Evolutionary conservation across 2,329 filamentous ascomycete species (phyloP), one percentile per base, ranked within the genome.

Genomic region (Cladophialophora carrionii): DNA sequence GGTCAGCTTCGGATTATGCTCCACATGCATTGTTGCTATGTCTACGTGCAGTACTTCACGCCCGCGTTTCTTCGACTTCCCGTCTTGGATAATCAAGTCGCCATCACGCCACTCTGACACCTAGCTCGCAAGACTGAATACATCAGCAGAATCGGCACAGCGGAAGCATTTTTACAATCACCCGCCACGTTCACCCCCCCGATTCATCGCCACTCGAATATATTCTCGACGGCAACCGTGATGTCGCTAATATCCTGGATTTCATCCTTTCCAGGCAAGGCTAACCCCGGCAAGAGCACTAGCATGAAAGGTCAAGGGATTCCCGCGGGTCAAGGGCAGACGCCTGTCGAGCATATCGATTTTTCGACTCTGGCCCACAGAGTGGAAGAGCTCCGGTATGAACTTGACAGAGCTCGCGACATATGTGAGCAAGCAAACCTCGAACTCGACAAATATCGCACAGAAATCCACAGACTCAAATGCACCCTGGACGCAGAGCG

Each of bases 371-470:
- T 69, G 20, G 67, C 64, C 12, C 62, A 67, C 37, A 58, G 60
- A 26, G 57, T 69, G 20, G 64, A 67, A 49, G 52, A 55, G n/a
- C 26, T 69, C 3, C 64, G 62, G 22, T 29, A 20, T 14, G 60
- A 69, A 41, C 58, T 65, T 3, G 59, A 52, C 14, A 55, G 60
- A 46, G 64, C 64, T 14, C n/a, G 51, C 32, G 60, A 68, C 20
- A 55, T 68, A 20, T 66, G 61, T 48, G 63, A 64, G n/a, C 57
- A 68, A 57, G 66, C 66, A 8, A 65, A 69, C 29, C n/a, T 64
- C n/a, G 58, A 67, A 53, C 57, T 67, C 52, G 59, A 63, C 43
- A 63, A 61, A 26, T 61, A 67, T 32, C 61, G 60, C 32, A 41
- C 37, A 4, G 62, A 69, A 46, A 51, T 69, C 4, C 31, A 61